Evolutionary conservation across 495 filamentous ascomycete species (phyloP), one percentile per base, ranked within the genome.

Genomic region (Aspergillus steynii): DNA sequence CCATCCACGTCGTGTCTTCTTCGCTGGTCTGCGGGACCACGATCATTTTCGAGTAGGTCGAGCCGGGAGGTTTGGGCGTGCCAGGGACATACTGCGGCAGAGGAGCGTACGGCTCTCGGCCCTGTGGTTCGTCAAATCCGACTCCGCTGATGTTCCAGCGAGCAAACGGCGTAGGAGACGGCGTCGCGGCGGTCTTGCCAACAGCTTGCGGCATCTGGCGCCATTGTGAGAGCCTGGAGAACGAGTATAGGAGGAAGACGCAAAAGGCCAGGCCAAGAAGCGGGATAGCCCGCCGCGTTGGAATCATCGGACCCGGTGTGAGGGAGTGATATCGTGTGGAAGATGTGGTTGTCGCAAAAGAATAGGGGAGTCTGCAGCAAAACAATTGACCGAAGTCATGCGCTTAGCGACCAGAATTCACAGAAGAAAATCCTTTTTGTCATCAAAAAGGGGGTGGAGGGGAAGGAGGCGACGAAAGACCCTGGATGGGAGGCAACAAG

Each of bases 1-100:
- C 72, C 14, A 88, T 85, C 89, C 89, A 91, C 9, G 65, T 71
- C 0, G 83, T 80, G 68, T 89, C 80, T 60, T 90, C 87, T 3
- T 72, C 66, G 42, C 70, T 77, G 15, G 82, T 79, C 14, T 79
- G 77, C 5, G 88, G 82, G 10, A 90, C 72, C 2, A 92, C 85
- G 29, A 92, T 60, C 9, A 69, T 72, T 55, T 78, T 81, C 5
- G 78, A 76, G 65, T 85, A 85, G 7, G 68, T 61, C 37, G 71
- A 65, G 2, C 79, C 80, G 2, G 62, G 67, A 2, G 78, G 72
- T 59, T 81, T 82, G 6, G 77, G 69, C 1, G 62, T 68, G 1
- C 82, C 80, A n/a, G 78, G 61, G 9, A 69, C 31, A 50, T 71
- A 81, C 20, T 73, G 61, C 31, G 76, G 77, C 9, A 56, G 71